Percentiles rank a stretch among this genome's conserved stretches.
Conservation (phyloP, 2,329 filamentous ascomycete genomes). For the Penicillium sp. region DNA sequence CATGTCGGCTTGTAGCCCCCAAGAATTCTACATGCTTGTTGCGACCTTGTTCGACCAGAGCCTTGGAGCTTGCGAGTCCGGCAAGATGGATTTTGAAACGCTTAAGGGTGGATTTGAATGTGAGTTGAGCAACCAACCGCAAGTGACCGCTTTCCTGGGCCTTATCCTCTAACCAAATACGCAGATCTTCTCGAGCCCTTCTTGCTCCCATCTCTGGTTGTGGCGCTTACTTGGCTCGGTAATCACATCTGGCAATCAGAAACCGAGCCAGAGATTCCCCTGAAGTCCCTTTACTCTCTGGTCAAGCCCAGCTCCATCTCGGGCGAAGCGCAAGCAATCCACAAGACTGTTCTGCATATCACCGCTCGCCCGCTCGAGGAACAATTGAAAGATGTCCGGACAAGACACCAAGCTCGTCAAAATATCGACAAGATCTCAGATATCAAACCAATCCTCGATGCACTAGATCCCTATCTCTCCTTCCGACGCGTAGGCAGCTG, state of each 20-base stretch:
- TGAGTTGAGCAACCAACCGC: constrained; percentile 34
- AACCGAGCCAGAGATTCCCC: constrained; percentile 52
- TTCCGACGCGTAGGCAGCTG: constrained; percentile 53
- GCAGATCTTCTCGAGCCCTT: constrained; percentile 64
- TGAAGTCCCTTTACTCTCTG: constrained; percentile 59
- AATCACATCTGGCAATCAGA: constrained; percentile 56
- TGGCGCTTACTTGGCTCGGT: constrained; percentile 61
- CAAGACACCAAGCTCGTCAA: constrained; percentile 49
- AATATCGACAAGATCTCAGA: constrained; percentile 36
- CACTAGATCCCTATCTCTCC: constrained; percentile 53
- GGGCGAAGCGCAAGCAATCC: constrained; percentile 62
- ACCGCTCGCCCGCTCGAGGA: constrained; percentile 54
- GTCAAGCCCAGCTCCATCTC: constrained; percentile 60
- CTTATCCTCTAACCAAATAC: constrained; percentile 7
- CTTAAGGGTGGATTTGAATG: constrained; percentile 65
- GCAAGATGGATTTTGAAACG: constrained; percentile 58
- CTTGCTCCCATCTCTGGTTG: constrained; percentile 61
- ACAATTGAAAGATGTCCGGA: constrained; percentile 54
- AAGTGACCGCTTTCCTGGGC: not conserved
- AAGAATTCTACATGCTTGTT: constrained; percentile 65
- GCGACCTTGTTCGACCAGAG: constrained; percentile 64
- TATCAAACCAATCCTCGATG: constrained; percentile 55
- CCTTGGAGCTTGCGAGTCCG: constrained; percentile 57
- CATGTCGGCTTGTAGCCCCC: constrained; percentile 64
- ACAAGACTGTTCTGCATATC: constrained; percentile 60